Percentiles rank a stretch among this genome's conserved stretches.
These are phyloP conservation scores for Striga hermonthica DNA, from an alignment of 305 asterid genomes.

Conservation along the genomic window DNA sequence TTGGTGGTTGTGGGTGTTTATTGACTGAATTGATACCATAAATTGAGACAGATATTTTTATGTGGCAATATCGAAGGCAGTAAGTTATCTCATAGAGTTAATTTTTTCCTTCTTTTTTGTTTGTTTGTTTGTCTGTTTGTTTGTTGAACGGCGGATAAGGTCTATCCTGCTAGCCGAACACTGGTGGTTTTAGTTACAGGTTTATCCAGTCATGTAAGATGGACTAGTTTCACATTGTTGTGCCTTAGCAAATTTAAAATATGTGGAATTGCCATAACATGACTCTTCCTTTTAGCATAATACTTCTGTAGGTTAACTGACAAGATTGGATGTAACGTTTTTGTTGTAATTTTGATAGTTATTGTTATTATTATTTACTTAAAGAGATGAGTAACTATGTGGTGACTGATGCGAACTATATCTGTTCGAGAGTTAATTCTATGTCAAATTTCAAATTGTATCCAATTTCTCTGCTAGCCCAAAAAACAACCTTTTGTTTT, in stretches of 20 bases:
- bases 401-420: neutral
- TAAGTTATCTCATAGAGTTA: no score
- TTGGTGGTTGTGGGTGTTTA: no score
- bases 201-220: neutral
- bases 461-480: neutral
- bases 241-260: neutral
- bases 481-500: constrained; percentile 19
- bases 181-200: neutral
- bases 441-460: neutral
- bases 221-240: neutral
- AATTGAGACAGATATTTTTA: no score
- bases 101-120: no score
- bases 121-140: no score
- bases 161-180: neutral
- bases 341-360: neutral
- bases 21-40: no score
- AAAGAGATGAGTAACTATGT: constrained; percentile 7
- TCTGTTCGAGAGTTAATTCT: neutral
- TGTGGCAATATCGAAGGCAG: no score
- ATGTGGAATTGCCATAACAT: neutral
- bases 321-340: neutral
- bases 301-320: neutral
- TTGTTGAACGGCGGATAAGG: neutral
- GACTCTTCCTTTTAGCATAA: neutral
- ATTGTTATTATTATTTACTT: neutral